These are phyloP conservation scores for Talaromyces liani DNA, from an alignment of 495 filamentous ascomycete genomes.

Conservation along the genomic window DNA sequence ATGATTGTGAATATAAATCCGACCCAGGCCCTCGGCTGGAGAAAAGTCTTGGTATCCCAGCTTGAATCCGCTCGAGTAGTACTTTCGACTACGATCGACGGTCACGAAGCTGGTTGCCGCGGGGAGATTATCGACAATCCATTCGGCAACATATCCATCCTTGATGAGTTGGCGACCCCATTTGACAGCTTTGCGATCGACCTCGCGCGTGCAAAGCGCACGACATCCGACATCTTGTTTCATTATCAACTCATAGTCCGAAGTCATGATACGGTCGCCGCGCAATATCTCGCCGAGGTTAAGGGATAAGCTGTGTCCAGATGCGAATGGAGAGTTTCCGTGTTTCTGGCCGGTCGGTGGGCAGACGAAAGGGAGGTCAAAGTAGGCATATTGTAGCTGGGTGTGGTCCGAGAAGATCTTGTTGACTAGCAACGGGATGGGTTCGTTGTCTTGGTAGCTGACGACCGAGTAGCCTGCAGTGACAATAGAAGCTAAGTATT, in stretches of 20 bases:
- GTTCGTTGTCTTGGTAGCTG: slow-evolving; percentile 71
- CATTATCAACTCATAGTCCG: slow-evolving; percentile 82
- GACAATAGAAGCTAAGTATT: not conserved
- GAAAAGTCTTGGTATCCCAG: slow-evolving; percentile 71
- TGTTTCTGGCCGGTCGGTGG: slow-evolving; percentile 66
- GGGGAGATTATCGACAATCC: slow-evolving; percentile 94
- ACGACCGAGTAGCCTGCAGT: slow-evolving; percentile 64
- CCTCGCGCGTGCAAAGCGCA: slow-evolving; percentile 62
- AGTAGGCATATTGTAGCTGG: slow-evolving; percentile 90
- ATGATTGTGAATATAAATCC: slow-evolving; percentile 85
- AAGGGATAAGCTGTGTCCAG: slow-evolving; percentile 73
- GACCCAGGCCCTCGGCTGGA: slow-evolving; percentile 49
- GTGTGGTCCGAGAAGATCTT: slow-evolving; percentile 93
- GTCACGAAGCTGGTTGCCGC: slow-evolving; percentile 92
- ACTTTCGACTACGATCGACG: slow-evolving; percentile 79
- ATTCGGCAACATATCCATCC: slow-evolving; percentile 84
- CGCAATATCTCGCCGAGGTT: slow-evolving; percentile 92
- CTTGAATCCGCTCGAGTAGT: slow-evolving; percentile 95
- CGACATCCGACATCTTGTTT: slow-evolving; percentile 69
- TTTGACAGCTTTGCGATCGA: slow-evolving; percentile 59
- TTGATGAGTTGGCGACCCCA: slow-evolving; percentile 67
- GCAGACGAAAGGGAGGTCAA: slow-evolving; percentile 86
- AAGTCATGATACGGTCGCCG: slow-evolving; percentile 83
- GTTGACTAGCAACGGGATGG: slow-evolving; percentile 85
- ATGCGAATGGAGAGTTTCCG: slow-evolving; percentile 63